Conservation (phyloP, 2,329 filamentous ascomycete species). For the Aspergillus udagawae region DNA sequence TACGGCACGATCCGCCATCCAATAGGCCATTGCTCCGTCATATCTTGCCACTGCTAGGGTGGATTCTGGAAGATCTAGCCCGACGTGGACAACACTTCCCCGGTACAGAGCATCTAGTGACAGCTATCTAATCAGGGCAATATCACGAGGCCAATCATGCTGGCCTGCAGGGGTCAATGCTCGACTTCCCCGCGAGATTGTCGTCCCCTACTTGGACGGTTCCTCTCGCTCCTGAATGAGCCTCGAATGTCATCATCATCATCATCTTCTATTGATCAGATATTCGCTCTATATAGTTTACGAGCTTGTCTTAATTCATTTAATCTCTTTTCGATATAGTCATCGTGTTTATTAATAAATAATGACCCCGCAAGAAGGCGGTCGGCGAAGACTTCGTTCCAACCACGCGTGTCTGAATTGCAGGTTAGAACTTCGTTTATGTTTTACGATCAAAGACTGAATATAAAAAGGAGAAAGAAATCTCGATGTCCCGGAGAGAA, state of each 20-base stretch:
- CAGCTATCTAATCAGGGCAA: neutral
- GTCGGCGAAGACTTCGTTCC: slow-evolving; percentile 30
- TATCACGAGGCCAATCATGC: neutral
- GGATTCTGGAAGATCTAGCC: neutral
- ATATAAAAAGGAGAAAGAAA: slow-evolving; percentile 43
- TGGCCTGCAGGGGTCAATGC: no score
- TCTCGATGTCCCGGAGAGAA: slow-evolving; percentile 51
- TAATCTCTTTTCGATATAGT: neutral
- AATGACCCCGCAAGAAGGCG: slow-evolving; percentile 27
- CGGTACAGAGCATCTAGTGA: no score
- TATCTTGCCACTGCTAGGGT: neutral
- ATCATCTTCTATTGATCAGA: neutral
- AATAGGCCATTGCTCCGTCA: neutral
- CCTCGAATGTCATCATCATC: neutral
- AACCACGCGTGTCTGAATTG: slow-evolving; percentile 43
- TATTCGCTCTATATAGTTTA: neutral
- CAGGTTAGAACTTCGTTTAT: slow-evolving; percentile 35
- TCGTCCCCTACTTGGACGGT: neutral
- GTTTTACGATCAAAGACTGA: neutral
- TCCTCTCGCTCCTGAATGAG: neutral
- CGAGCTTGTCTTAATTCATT: neutral
- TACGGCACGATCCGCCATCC: neutral
- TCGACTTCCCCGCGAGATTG: neutral
- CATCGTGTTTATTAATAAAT: neutral
- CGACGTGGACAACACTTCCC: neutral